phyloP scores from a whole-genome alignment of 306 rosid genomes.

The Chamaecrista fasciculata region DNA sequence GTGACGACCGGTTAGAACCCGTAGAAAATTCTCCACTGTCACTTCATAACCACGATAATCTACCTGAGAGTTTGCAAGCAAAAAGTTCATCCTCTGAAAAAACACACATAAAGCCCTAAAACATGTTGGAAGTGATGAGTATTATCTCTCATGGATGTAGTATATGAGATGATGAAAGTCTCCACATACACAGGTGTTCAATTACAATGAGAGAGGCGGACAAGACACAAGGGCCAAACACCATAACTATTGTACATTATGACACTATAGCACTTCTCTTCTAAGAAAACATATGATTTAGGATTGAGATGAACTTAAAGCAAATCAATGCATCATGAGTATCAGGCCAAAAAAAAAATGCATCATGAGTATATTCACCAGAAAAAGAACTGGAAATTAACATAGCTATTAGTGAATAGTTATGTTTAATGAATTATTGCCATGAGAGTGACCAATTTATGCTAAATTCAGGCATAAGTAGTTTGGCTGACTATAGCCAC shows the following conservation, averaged over 20 bases:
- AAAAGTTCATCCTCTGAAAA: constrained; percentile 20
- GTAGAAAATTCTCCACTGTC: constrained; percentile 76
- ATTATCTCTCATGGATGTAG: constrained; percentile 15
- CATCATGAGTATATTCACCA: background rate
- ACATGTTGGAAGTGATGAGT: constrained; percentile 12
- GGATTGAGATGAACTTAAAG: constrained; percentile 6
- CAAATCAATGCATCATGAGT: background rate
- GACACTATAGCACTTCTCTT: background rate
- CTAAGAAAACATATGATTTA: constrained; percentile 11
- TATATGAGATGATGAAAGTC: constrained; percentile 6
- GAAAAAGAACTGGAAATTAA: background rate
- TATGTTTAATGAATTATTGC: background rate
- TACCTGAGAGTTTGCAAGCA: constrained; percentile 54
- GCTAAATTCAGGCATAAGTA: background rate
- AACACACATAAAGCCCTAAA: constrained; percentile 13
- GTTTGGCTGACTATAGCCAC: no score
- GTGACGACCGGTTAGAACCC: constrained; percentile 90
- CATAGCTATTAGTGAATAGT: background rate
- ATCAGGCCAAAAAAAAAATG: background rate
- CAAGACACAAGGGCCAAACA: background rate
- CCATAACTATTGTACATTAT: constrained; percentile 1
- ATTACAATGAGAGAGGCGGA: constrained; percentile 6
- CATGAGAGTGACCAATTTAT: background rate
- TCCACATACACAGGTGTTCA: background rate
- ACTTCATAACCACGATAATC: constrained; percentile 99